A percentile compares a stretch with the other conserved stretches of the same genome.
Evolutionary conservation across 2,329 filamentous ascomycete genomes (phyloP).

Genomic region (Neonectria punicea): DNA sequence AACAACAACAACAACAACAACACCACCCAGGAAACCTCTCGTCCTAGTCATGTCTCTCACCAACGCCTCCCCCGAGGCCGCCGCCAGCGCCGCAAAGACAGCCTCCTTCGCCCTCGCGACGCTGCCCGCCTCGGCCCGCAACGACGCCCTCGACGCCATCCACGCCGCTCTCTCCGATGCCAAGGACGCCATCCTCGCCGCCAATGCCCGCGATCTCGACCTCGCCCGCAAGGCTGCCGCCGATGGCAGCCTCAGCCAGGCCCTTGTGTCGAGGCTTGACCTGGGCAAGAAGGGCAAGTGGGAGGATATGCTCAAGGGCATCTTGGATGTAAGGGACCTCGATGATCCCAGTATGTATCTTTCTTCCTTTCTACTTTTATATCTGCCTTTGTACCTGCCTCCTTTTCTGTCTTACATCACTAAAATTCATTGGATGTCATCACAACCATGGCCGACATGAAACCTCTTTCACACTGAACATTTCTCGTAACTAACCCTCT

Average conservation of each 20-base stretch:
- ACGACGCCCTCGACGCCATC: slow-evolving; percentile 85
- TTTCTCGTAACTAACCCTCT: slow-evolving; percentile 4
- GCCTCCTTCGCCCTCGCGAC: slow-evolving; percentile 87
- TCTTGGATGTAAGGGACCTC: slow-evolving; percentile 85
- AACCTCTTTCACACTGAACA: neutral
- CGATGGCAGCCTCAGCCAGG: slow-evolving; percentile 80
- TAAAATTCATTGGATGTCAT: no score
- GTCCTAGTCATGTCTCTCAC: slow-evolving; percentile 81
- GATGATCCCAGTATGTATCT: slow-evolving; percentile 80
- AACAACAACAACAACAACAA: slow-evolving; percentile 3
- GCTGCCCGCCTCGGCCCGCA: slow-evolving; percentile 79
- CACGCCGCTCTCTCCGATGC: slow-evolving; percentile 78
- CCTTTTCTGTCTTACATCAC: neutral
- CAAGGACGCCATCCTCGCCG: slow-evolving; percentile 81
- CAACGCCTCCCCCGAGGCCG: slow-evolving; percentile 80
- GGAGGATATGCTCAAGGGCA: slow-evolving; percentile 97
- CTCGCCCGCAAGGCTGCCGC: slow-evolving; percentile 78
- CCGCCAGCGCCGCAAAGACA: slow-evolving; percentile 79
- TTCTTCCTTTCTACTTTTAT: neutral
- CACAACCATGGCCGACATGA: neutral
- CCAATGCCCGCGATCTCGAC: slow-evolving; percentile 86
- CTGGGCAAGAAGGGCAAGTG: slow-evolving; percentile 89
- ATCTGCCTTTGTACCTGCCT: neutral
- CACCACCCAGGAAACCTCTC: neutral
- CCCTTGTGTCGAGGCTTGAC: slow-evolving; percentile 88